Percentiles rank a stretch among this genome's conserved stretches.
phyloP scores from a whole-genome alignment of 352 stramenopile genomes.

The Phytophthora sansomeana region DNA sequence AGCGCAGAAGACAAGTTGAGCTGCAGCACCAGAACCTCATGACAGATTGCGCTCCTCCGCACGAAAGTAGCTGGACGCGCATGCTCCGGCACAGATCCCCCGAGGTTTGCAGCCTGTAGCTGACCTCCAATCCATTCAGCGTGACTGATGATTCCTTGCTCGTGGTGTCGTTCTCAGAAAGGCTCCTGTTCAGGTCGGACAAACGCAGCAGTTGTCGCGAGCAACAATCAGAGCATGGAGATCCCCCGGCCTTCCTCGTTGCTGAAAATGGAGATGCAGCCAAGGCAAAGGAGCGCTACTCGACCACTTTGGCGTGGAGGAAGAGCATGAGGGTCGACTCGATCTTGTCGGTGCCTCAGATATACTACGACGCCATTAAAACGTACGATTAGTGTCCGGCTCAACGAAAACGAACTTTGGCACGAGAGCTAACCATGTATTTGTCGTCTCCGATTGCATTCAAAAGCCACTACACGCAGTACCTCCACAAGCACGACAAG shows the following conservation, averaged over 20 bases:
- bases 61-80: neutral
- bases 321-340: conserved; percentile 72
- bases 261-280: conserved; percentile 67
- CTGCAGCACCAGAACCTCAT: neutral
- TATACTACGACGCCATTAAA: conserved; percentile 74
- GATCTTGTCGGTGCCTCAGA: conserved; percentile 66
- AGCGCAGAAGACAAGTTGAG: neutral
- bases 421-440: neutral
- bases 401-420: conserved; percentile 8
- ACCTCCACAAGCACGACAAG: conserved; percentile 83
- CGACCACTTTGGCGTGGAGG: conserved; percentile 78
- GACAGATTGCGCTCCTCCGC: neutral
- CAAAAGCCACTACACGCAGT: conserved; percentile 81
- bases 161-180: conserved; percentile 30
- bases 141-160: conserved; percentile 16
- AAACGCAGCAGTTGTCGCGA: conserved; percentile 12
- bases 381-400: conserved; percentile 42
- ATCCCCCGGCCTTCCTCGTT: conserved; percentile 61
- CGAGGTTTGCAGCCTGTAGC: conserved; percentile 14
- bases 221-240: conserved; percentile 26
- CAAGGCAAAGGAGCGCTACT: conserved; percentile 68
- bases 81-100: conserved; percentile 11
- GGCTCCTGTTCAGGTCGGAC: conserved; percentile 29
- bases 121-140: conserved; percentile 5
- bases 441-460: neutral